These are phyloP conservation scores for Malus asiatica DNA, from an alignment of 306 rosid genomes.

Conservation along the genomic window DNA sequence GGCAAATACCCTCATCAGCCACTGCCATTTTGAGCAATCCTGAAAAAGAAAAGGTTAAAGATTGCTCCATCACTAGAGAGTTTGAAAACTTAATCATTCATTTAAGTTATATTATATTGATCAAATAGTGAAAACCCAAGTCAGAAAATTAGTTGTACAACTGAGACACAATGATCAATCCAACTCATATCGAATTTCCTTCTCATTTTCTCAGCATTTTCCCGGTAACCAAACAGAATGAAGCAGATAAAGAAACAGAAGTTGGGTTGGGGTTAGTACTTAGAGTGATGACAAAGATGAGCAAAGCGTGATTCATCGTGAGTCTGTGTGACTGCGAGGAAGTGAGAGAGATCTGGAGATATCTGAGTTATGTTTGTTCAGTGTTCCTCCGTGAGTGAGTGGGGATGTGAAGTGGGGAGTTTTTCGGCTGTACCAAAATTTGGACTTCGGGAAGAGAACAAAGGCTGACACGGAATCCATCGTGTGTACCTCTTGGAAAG, in stretches of 20 bases:
- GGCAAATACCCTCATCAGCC: constrained; percentile 61
- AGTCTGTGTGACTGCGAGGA: background rate
- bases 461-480: background rate
- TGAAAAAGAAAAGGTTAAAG: constrained; percentile 24
- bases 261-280: constrained; percentile 10
- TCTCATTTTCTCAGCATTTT: background rate
- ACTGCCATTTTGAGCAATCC: constrained; percentile 41
- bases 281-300: constrained; percentile 20
- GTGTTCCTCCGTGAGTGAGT: background rate
- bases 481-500: no score
- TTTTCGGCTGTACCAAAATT: background rate
- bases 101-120: background rate
- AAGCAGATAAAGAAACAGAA: background rate
- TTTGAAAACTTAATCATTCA: background rate
- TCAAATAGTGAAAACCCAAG: background rate
- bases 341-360: background rate
- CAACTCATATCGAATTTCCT: background rate
- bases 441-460: background rate
- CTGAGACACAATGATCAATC: background rate
- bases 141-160: background rate
- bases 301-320: background rate
- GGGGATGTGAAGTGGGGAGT: background rate
- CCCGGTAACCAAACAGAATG: constrained; percentile 3
- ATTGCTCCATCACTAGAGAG: background rate
- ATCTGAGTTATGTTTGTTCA: background rate